Evolutionary conservation across 345 rosid species (phyloP).

Genomic region (Raphanus sativus): DNA sequence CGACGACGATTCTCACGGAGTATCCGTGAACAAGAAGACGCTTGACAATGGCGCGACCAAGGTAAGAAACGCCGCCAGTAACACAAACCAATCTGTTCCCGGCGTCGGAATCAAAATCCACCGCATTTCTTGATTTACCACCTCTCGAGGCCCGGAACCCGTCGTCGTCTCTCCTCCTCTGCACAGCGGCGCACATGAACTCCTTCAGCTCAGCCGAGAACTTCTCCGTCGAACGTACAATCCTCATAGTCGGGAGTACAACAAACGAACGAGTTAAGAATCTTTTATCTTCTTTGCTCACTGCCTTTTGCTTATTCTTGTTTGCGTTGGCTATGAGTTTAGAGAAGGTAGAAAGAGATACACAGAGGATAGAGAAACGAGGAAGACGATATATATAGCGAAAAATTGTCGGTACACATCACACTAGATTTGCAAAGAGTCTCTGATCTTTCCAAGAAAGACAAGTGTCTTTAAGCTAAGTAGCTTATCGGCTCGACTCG

Average conservation of each 20-base stretch:
- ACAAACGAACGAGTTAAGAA: not conserved
- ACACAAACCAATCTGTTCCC: constrained; percentile 58
- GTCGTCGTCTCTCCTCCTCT: constrained; percentile 40
- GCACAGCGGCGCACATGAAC: constrained; percentile 39
- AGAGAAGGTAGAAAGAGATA: constrained; percentile 15
- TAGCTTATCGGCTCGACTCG: constrained; percentile 29
- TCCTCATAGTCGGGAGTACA: constrained; percentile 27
- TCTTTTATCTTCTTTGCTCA: not conserved
- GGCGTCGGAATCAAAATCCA: constrained; percentile 35
- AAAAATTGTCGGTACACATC: constrained; percentile 15
- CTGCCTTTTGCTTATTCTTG: not conserved
- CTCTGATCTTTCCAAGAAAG: constrained; percentile 20
- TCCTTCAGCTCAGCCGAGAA: constrained; percentile 32
- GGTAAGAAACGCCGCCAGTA: constrained; percentile 73
- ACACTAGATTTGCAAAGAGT: constrained; percentile 1
- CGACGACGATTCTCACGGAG: constrained; percentile 67
- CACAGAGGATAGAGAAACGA: constrained; percentile 11
- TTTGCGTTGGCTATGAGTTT: not conserved
- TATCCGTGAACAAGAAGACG: constrained; percentile 61
- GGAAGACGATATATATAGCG: constrained; percentile 7
- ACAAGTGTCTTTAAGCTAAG: not conserved
- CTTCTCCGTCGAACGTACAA: constrained; percentile 25
- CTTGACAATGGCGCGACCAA: constrained; percentile 67
- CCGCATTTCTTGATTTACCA: constrained; percentile 21
- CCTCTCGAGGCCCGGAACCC: constrained; percentile 16